These are phyloP conservation scores for Setaria viridis DNA, from an alignment of 202 grass and related monocot species.

Conservation along the genomic window DNA sequence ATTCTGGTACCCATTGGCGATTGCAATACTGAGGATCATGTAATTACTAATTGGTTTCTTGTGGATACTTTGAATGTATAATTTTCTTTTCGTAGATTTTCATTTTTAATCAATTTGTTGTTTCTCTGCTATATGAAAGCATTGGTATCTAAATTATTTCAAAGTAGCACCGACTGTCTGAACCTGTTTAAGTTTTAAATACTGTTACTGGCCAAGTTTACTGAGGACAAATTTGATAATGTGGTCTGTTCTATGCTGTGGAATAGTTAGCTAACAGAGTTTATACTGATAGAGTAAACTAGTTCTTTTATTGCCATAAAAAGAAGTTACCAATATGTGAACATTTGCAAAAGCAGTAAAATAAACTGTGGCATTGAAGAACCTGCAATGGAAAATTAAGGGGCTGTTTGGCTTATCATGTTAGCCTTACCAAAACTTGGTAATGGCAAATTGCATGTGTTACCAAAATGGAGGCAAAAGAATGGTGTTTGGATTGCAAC, in stretches of 20 bases:
- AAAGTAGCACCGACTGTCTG: not conserved
- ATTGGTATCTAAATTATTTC: not conserved
- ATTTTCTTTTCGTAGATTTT: not conserved
- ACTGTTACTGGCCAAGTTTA: not conserved
- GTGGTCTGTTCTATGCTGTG: conserved; percentile 3
- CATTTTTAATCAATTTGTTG: not conserved
- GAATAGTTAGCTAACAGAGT: conserved; percentile 15
- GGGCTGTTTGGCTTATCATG: not conserved
- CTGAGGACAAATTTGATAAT: not conserved
- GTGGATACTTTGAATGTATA: not conserved
- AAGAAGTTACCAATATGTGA: not conserved
- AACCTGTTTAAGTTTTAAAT: conserved; percentile 2
- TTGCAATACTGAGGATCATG: not conserved
- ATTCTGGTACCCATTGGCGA: not conserved
- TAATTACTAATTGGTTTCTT: not conserved
- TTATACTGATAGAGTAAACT: not conserved
- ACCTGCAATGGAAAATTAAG: not conserved
- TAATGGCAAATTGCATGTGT: not conserved
- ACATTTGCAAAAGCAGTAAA: conserved; percentile 7
- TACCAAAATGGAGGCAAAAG: not conserved
- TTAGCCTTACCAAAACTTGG: not conserved
- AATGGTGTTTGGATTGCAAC: not conserved
- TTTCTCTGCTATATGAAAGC: not conserved
- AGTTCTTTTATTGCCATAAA: not conserved
- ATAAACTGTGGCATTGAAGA: not conserved